These are phyloP conservation scores for Stenogyne calaminthoides DNA, from an alignment of 305 asterid species.

Conservation along the genomic window DNA sequence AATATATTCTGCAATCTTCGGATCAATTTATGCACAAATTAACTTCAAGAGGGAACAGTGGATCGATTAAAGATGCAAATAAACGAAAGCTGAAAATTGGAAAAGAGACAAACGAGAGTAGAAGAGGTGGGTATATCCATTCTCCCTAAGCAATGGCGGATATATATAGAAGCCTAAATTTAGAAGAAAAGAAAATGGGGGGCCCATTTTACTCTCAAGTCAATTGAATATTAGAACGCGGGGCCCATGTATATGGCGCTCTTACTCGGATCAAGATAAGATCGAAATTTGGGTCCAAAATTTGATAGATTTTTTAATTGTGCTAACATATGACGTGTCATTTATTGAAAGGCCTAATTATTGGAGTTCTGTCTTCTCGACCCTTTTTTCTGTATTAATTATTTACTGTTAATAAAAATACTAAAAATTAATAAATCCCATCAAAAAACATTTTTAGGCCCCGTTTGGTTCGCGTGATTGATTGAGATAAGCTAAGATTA, in stretches of 20 bases:
- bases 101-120: background rate
- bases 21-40: background rate
- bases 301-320: background rate
- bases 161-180: background rate
- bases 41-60: background rate
- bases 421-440: no score
- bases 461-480: no score
- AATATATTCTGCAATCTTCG: background rate
- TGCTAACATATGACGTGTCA: background rate
- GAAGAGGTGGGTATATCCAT: background rate
- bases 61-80: background rate
- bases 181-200: background rate
- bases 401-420: no score
- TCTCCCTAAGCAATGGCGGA: background rate
- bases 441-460: no score
- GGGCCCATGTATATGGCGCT: background rate
- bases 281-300: background rate
- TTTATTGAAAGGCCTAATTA: background rate
- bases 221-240: background rate
- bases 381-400: no score
- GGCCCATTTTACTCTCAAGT: background rate
- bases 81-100: background rate
- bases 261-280: conserved; percentile 26
- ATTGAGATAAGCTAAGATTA: no score
- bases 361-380: no score